Evolutionary conservation across 306 rosid species (phyloP).

Genomic region (Rosa rugosa): DNA sequence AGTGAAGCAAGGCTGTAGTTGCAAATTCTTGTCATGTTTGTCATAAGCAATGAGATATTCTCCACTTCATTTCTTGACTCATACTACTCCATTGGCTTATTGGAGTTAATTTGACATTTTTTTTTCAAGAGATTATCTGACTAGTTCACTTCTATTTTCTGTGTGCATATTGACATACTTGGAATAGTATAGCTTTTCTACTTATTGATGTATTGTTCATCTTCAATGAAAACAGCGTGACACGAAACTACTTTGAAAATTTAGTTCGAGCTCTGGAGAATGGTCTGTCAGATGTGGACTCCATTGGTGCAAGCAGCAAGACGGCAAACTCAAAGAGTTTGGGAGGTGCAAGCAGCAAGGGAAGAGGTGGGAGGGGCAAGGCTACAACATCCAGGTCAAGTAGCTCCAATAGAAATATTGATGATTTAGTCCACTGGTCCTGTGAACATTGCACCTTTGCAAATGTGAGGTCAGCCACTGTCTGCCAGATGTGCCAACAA

Average conservation of each 20-base stretch:
- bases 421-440: conserved; percentile 47
- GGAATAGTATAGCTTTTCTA: not conserved
- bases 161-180: not conserved
- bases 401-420: conserved; percentile 38
- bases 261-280: conserved; percentile 53
- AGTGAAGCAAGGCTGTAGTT: not conserved
- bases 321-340: conserved; percentile 39
- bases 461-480: conserved; percentile 30
- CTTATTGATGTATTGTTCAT: conserved; percentile 10
- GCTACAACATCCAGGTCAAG: conserved; percentile 37
- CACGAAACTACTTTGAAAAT: conserved; percentile 56
- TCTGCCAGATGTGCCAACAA: conserved; percentile 49
- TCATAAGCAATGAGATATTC: not conserved
- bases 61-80: not conserved
- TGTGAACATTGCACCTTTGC: conserved; percentile 55
- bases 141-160: not conserved
- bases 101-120: not conserved
- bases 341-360: conserved; percentile 40
- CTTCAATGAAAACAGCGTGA: conserved; percentile 36
- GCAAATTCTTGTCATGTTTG: not conserved
- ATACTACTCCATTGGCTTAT: not conserved
- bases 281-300: conserved; percentile 48
- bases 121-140: not conserved
- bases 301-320: conserved; percentile 42
- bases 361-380: conserved; percentile 48